Conservation (phyloP, 768 basidiomycete genomes). For the Lyophyllum semitale region DNA sequence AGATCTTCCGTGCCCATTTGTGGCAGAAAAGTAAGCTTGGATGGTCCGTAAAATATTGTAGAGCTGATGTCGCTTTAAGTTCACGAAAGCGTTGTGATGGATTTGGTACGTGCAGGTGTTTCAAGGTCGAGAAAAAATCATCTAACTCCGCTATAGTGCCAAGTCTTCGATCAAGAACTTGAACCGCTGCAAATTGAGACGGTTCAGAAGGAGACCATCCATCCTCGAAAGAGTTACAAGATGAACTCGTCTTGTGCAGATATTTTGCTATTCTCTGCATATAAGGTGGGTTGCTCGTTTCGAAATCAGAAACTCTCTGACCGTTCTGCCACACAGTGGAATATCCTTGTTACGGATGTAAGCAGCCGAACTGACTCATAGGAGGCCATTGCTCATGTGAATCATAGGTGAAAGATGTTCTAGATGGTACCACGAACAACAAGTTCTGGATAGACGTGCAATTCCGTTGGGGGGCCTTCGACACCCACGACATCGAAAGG, state of each 20-base stretch:
- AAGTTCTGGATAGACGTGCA: constrained; percentile 99
- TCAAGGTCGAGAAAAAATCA: neutral
- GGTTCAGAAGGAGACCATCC: constrained; percentile 99
- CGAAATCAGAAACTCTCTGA: neutral
- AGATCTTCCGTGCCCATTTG: constrained; percentile 99
- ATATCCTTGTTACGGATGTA: too few relatives aligned
- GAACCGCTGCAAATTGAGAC: constrained; percentile 99
- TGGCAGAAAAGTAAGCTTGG: constrained; percentile 94
- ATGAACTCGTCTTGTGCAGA: constrained; percentile 99
- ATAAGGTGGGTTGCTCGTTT: constrained; percentile 52
- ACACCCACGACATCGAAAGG: constrained; percentile 97
- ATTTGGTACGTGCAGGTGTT: constrained; percentile 53
- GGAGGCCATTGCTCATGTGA: neutral
- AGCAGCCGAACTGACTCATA: constrained; percentile 23
- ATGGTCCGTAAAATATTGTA: constrained; percentile 23
- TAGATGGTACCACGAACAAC: constrained; percentile 93
- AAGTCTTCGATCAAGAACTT: constrained; percentile 98
- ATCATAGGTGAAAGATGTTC: constrained; percentile 82
- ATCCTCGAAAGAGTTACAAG: constrained; percentile 99
- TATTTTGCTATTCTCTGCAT: constrained; percentile 94
- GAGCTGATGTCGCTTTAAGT: constrained; percentile 40
- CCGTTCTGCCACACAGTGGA: constrained; percentile 64
- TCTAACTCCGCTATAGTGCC: constrained; percentile 56
- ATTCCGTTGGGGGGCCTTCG: constrained; percentile 96
- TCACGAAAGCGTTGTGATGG: constrained; percentile 92